Conservation (phyloP, 2,329 filamentous ascomycete species). For the Malbranchea zuffiana region DNA sequence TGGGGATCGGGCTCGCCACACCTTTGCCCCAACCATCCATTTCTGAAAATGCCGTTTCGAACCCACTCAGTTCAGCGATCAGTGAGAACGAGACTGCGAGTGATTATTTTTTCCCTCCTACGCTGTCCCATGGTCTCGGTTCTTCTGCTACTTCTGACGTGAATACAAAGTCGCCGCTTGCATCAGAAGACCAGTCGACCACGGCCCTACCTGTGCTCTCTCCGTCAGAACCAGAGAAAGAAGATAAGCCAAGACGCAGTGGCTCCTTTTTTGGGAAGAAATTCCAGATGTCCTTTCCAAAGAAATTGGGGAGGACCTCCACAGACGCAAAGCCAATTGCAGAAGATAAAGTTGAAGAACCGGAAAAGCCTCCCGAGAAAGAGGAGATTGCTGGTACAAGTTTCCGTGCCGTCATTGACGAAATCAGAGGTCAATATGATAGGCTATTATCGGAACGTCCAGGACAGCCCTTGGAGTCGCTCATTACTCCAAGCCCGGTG, state of each 20-base stretch:
- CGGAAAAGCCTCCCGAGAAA: constrained; percentile 42
- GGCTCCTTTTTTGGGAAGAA: constrained; percentile 67
- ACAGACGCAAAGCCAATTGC: constrained; percentile 60
- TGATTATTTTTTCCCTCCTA: constrained; percentile 14
- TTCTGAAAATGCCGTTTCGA: constrained; percentile 20
- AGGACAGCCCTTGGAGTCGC: constrained; percentile 27
- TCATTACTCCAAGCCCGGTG: constrained; percentile 34
- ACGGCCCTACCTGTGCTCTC: not conserved
- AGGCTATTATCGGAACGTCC: constrained; percentile 31
- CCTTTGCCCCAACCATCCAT: constrained; percentile 34
- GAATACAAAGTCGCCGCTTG: constrained; percentile 25
- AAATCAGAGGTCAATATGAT: constrained; percentile 38
- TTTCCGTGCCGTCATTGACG: constrained; percentile 37
- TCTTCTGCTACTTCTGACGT: constrained; percentile 19
- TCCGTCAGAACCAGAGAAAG: constrained; percentile 33
- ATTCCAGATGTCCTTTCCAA: constrained; percentile 65
- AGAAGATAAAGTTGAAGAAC: constrained; percentile 60
- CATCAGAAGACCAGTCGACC: constrained; percentile 14
- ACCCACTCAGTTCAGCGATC: constrained; percentile 27
- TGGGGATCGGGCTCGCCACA: constrained; percentile 68
- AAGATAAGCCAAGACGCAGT: constrained; percentile 45
- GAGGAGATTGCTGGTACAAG: constrained; percentile 38
- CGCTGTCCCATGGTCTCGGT: constrained; percentile 11
- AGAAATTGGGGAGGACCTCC: constrained; percentile 62
- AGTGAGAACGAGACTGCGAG: constrained; percentile 18